phyloP scores from a whole-genome alignment of 1,139 yeast species.

The Taphrina confusa region DNA sequence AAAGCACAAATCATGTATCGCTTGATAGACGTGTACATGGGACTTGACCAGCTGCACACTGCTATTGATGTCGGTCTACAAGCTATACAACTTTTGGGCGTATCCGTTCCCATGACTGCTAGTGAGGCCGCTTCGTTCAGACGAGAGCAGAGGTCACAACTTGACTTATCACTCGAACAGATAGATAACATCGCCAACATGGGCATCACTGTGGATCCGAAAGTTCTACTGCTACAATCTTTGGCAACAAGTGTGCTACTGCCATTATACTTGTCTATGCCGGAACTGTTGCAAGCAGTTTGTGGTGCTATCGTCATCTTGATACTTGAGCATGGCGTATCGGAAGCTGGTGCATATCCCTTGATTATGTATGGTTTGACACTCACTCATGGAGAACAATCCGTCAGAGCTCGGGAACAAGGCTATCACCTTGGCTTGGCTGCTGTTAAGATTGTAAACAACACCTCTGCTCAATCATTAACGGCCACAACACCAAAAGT shows the following conservation, averaged over 20 bases:
- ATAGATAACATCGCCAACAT: constrained; percentile 15
- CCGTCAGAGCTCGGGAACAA: constrained; percentile 14
- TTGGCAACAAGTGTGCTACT: constrained; percentile 17
- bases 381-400: background rate
- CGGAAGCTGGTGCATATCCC: constrained; percentile 30
- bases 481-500: constrained; percentile 15
- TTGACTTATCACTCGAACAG: constrained; percentile 20
- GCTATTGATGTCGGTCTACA: constrained; percentile 26
- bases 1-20: constrained; percentile 14
- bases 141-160: background rate
- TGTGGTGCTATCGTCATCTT: constrained; percentile 8
- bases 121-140: constrained; percentile 8
- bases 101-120: constrained; percentile 5
- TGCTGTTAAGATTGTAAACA: constrained; percentile 22
- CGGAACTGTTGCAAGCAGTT: constrained; percentile 17
- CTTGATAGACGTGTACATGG: constrained; percentile 23
- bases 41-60: constrained; percentile 18
- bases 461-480: background rate
- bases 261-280: constrained; percentile 24
- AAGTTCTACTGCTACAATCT: constrained; percentile 13
- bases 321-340: constrained; percentile 10
- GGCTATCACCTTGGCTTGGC: constrained; percentile 29
- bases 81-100: constrained; percentile 15
- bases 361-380: constrained; percentile 27
- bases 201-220: background rate